Percentiles rank a stretch among this genome's conserved stretches.
phyloP scores from a whole-genome alignment of 2,329 filamentous ascomycete genomes.

The Thelonectria blattea region DNA sequence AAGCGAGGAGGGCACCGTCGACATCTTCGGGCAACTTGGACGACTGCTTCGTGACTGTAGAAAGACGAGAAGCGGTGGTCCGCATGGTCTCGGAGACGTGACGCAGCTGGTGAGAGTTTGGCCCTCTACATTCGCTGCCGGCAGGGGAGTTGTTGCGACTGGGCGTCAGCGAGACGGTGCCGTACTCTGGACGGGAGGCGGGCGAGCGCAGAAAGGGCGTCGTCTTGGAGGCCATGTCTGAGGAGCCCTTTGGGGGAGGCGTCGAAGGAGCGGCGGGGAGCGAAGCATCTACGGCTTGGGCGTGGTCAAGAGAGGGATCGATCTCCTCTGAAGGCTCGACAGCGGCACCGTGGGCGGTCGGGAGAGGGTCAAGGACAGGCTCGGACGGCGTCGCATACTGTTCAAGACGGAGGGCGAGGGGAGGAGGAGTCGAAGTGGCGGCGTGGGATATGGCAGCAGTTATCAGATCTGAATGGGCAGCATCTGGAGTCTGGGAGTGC shows the following conservation, averaged over 20 bases:
- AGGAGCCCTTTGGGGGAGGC: conserved; percentile 23
- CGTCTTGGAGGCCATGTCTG: conserved; percentile 45
- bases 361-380: conserved; percentile 15
- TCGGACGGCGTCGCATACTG: conserved; percentile 24
- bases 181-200: conserved; percentile 43
- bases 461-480: conserved; percentile 36
- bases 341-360: conserved; percentile 12
- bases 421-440: conserved; percentile 15
- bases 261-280: conserved; percentile 25
- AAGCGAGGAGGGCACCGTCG: conserved; percentile 57
- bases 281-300: conserved; percentile 39
- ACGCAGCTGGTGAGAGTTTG: conserved; percentile 42
- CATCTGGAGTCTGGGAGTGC: conserved; percentile 33
- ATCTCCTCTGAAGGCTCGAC: conserved; percentile 5
- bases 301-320: conserved; percentile 14
- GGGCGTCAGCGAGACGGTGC: conserved; percentile 46
- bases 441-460: conserved; percentile 27
- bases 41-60: conserved; percentile 40
- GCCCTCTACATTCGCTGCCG: conserved; percentile 42
- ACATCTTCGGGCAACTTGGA: conserved; percentile 56
- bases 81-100: conserved; percentile 43
- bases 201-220: conserved; percentile 45
- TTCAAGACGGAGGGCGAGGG: conserved; percentile 19
- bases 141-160: conserved; percentile 46
- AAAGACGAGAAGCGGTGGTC: conserved; percentile 43